These are phyloP conservation scores for Nitzschia palea DNA, from an alignment of 108 stramenopile genomes.

Conservation along the genomic window DNA sequence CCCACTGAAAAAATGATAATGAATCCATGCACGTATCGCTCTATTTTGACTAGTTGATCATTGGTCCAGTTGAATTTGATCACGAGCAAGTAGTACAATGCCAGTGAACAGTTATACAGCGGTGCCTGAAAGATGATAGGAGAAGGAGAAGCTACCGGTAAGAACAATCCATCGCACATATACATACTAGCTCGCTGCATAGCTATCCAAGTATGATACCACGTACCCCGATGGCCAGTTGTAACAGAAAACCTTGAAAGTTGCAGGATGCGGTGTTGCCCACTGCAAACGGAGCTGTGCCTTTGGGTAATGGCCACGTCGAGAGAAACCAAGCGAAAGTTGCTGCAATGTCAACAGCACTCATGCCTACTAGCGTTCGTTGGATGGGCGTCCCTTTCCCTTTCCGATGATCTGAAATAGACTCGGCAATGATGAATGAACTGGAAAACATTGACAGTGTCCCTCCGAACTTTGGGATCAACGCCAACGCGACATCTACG, in stretches of 20 bases:
- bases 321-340: slow-evolving; percentile 34
- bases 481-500: neutral
- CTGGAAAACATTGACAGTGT: slow-evolving; percentile 14
- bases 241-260: slow-evolving; percentile 55
- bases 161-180: no score
- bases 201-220: neutral
- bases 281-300: neutral
- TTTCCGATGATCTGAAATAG: slow-evolving; percentile 13
- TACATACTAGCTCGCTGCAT: no score
- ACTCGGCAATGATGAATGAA: slow-evolving; percentile 17
- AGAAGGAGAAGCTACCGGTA: no score
- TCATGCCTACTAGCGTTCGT: slow-evolving; percentile 33
- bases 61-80: slow-evolving; percentile 44
- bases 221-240: slow-evolving; percentile 38
- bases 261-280: slow-evolving; percentile 45
- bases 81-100: slow-evolving; percentile 44
- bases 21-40: slow-evolving; percentile 17
- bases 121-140: slow-evolving; percentile 16
- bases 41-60: slow-evolving; percentile 14
- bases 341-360: slow-evolving; percentile 22
- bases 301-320: slow-evolving; percentile 34
- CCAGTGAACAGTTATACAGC: slow-evolving; percentile 39
- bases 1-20: slow-evolving; percentile 27
- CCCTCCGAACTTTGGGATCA: slow-evolving; percentile 19
- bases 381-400: slow-evolving; percentile 29